Percentiles rank a stretch among this genome's conserved stretches.
Conservation (phyloP, 2,329 filamentous ascomycete species). For the Talaromyces sp. region DNA sequence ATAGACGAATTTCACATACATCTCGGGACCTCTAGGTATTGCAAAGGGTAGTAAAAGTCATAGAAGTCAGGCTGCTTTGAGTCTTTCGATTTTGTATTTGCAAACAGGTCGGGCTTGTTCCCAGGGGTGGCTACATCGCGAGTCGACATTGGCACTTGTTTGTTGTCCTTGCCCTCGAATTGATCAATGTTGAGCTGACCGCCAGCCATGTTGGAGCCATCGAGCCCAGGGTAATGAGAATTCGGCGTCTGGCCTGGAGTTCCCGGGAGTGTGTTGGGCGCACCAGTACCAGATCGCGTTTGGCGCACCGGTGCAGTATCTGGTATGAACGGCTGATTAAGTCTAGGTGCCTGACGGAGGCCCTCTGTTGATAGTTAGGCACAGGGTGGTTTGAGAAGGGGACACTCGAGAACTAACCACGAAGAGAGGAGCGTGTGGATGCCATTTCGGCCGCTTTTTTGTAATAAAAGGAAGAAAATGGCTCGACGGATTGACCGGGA, state of each 20-base stretch:
- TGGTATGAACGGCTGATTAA: slow-evolving; percentile 34
- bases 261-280: slow-evolving; percentile 1
- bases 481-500: background rate
- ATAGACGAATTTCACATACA: slow-evolving; percentile 19
- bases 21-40: slow-evolving; percentile 29
- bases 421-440: slow-evolving; percentile 22
- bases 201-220: slow-evolving; percentile 24
- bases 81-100: slow-evolving; percentile 22
- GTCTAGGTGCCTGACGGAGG: slow-evolving; percentile 34
- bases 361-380: slow-evolving; percentile 23
- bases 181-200: slow-evolving; percentile 25
- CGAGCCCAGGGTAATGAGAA: slow-evolving; percentile 11
- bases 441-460: background rate
- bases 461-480: slow-evolving; percentile 1
- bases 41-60: slow-evolving; percentile 32
- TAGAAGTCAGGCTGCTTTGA: slow-evolving; percentile 32
- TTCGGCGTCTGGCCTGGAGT: slow-evolving; percentile 1
- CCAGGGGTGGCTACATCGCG: slow-evolving; percentile 38
- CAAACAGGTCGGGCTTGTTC: slow-evolving; percentile 35
- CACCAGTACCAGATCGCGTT: slow-evolving; percentile 23
- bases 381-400: slow-evolving; percentile 7
- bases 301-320: slow-evolving; percentile 30
- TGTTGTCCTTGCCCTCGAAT: slow-evolving; percentile 34
- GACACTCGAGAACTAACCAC: slow-evolving; percentile 21
- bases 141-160: slow-evolving; percentile 31